These are phyloP conservation scores for Aspergillus pseudoterreus DNA, from an alignment of 2,329 filamentous ascomycete genomes.

Conservation along the genomic window DNA sequence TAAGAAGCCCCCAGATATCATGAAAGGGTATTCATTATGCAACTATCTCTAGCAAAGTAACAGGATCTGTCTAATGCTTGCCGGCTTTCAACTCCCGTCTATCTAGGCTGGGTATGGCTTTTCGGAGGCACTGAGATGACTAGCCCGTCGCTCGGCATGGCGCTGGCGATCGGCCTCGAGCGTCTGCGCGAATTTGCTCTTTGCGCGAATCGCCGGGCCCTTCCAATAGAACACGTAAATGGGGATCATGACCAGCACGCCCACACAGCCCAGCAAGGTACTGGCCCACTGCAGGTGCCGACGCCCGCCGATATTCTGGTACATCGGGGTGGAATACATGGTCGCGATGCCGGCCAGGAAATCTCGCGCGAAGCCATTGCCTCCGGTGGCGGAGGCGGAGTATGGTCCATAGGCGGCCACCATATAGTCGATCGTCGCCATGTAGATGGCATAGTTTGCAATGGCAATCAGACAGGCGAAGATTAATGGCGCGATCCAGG, in stretches of 20 bases:
- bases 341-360: conserved; percentile 69
- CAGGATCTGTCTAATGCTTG: no score
- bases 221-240: conserved; percentile 58
- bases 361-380: conserved; percentile 70
- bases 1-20: no score
- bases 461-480: conserved; percentile 65
- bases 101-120: conserved; percentile 7
- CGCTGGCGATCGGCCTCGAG: conserved; percentile 21
- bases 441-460: conserved; percentile 69
- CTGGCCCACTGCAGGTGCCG: conserved; percentile 52
- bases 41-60: no score
- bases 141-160: conserved; percentile 15
- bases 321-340: conserved; percentile 62
- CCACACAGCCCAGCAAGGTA: conserved; percentile 50
- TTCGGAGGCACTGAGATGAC: conserved; percentile 10
- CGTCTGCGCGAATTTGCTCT: conserved; percentile 50
- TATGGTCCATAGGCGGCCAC: conserved; percentile 69
- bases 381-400: conserved; percentile 68
- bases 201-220: conserved; percentile 50
- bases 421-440: conserved; percentile 74
- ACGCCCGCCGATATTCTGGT: conserved; percentile 43
- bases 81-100: no score
- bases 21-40: no score
- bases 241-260: conserved; percentile 49
- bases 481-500: conserved; percentile 66